phyloP scores from a whole-genome alignment of 2,329 filamentous ascomycete species.

The Epichloe elymi region DNA sequence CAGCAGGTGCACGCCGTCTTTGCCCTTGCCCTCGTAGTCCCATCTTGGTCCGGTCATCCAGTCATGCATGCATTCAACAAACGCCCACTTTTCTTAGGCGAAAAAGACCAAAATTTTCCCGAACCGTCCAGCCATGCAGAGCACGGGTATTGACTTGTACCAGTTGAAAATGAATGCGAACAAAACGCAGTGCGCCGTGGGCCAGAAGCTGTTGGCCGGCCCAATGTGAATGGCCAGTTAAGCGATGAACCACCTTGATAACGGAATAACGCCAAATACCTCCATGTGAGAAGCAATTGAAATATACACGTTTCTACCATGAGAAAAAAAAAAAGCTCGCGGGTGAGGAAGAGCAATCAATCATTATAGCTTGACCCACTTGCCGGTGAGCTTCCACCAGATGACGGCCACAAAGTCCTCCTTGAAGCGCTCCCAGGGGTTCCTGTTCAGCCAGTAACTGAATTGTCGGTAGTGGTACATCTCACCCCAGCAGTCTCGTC shows the following conservation, averaged over 20 bases:
- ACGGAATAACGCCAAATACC: neutral
- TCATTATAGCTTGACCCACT: constrained; percentile 40
- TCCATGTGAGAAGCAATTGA: neutral
- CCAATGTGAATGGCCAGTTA: neutral
- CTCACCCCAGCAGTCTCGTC: constrained; percentile 92
- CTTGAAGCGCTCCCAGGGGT: constrained; percentile 64
- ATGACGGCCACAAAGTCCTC: constrained; percentile 48
- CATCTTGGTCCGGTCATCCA: neutral
- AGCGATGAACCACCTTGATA: neutral
- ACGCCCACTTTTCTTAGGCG: neutral
- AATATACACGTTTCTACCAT: neutral
- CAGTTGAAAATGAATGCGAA: neutral
- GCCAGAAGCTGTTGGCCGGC: neutral
- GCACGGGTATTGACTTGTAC: constrained; percentile 1
- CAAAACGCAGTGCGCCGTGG: neutral
- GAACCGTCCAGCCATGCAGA: neutral
- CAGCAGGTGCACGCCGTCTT: neutral
- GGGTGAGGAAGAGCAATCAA: neutral
- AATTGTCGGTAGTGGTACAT: constrained; percentile 92
- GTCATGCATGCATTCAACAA: neutral
- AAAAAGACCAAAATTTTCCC: neutral
- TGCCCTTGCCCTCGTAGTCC: neutral
- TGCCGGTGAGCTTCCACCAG: constrained; percentile 51
- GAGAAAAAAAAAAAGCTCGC: neutral
- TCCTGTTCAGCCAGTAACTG: constrained; percentile 80